Evolutionary conservation across 371 early-diverging fungal species (phyloP).

Genomic region (Mucor lusitanicus): DNA sequence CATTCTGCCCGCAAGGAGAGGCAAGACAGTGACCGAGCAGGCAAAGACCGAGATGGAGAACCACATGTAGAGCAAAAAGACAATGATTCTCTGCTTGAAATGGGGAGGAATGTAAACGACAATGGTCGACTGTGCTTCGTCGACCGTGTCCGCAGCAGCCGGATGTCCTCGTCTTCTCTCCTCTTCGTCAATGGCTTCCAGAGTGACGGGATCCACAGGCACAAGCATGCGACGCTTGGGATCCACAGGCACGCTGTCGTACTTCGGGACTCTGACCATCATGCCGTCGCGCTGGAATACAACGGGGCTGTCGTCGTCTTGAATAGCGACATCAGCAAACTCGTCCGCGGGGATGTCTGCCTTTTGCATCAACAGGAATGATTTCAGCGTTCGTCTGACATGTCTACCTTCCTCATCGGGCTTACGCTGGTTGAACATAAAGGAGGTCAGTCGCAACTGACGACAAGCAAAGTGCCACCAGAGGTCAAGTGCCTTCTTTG

Average conservation of each 20-base stretch:
- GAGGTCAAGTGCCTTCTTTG: slow-evolving; percentile 48
- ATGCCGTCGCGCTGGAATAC: slow-evolving; percentile 66
- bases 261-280: slow-evolving; percentile 70
- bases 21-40: slow-evolving; percentile 51
- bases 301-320: slow-evolving; percentile 40
- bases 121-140: slow-evolving; percentile 50
- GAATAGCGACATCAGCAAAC: slow-evolving; percentile 36
- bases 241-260: slow-evolving; percentile 70
- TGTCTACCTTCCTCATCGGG: slow-evolving; percentile 57
- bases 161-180: slow-evolving; percentile 60
- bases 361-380: slow-evolving; percentile 17
- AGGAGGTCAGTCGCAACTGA: slow-evolving; percentile 76
- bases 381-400: slow-evolving; percentile 15
- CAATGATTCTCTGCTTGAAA: slow-evolving; percentile 47
- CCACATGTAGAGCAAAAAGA: slow-evolving; percentile 57
- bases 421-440: slow-evolving; percentile 76
- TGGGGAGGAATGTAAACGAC: slow-evolving; percentile 72
- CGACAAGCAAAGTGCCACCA: slow-evolving; percentile 76
- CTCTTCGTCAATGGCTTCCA: slow-evolving; percentile 60
- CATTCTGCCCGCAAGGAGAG: slow-evolving; percentile 52
- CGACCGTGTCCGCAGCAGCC: slow-evolving; percentile 52
- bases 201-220: slow-evolving; percentile 65
- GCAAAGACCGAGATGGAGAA: slow-evolving; percentile 50
- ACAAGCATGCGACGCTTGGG: slow-evolving; percentile 73
- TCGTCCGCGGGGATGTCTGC: slow-evolving; percentile 24